Conservation (phyloP, 2,329 filamentous ascomycete genomes). For the Calcarisporium arbuscula region DNA sequence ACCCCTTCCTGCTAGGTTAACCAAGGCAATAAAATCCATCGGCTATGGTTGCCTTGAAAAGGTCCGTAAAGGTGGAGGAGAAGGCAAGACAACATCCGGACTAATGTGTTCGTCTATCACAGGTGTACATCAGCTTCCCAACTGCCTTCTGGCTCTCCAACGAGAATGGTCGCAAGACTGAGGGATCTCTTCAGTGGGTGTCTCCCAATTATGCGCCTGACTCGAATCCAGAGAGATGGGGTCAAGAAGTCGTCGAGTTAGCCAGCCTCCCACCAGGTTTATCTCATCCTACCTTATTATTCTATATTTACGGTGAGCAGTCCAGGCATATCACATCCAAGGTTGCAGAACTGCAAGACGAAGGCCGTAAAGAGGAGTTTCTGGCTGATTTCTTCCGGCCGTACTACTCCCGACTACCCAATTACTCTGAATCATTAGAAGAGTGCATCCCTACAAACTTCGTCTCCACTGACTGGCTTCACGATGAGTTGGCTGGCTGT, state of each 20-base stretch:
- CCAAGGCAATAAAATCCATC: conserved; percentile 55
- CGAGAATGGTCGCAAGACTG: conserved; percentile 37
- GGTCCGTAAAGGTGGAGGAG: conserved; percentile 33
- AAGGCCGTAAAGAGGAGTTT: conserved; percentile 43
- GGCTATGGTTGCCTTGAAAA: conserved; percentile 69
- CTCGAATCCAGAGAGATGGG: conserved; percentile 60
- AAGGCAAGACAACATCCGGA: too few relatives aligned
- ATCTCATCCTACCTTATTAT: conserved; percentile 76
- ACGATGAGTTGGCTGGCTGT: conserved; percentile 71
- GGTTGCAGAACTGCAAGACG: conserved; percentile 33
- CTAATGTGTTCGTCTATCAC: background rate
- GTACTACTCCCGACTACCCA: conserved; percentile 69
- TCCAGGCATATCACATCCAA: conserved; percentile 46
- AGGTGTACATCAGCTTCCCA: conserved; percentile 64
- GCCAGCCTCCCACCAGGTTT: conserved; percentile 52
- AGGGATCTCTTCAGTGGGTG: conserved; percentile 72
- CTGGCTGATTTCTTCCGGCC: conserved; percentile 66
- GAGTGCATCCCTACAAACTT: conserved; percentile 57
- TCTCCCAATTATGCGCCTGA: conserved; percentile 59
- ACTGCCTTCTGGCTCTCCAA: conserved; percentile 62
- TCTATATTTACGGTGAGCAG: conserved; percentile 68
- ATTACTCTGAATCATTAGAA: conserved; percentile 48
- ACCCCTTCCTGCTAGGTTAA: conserved; percentile 48
- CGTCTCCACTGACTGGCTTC: conserved; percentile 70
- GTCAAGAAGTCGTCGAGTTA: conserved; percentile 72